phyloP scores from a whole-genome alignment of 2,329 filamentous ascomycete genomes.

The Paraphoma sp. region DNA sequence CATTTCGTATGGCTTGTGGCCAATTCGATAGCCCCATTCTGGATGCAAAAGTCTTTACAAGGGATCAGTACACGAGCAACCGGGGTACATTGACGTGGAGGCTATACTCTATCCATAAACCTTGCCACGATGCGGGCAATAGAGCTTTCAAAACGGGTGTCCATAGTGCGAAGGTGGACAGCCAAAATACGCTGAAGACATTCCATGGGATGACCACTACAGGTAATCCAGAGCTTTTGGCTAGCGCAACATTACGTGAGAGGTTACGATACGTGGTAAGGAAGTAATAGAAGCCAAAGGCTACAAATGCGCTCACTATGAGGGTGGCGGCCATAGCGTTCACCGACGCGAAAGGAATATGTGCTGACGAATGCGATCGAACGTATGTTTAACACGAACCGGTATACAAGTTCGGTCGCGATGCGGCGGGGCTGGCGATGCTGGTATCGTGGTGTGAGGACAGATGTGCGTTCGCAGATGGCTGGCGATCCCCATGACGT shows the following conservation, averaged over 20 bases:
- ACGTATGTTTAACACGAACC: no score
- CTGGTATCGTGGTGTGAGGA: not conserved
- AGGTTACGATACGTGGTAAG: slow-evolving; percentile 46
- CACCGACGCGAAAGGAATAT: no score
- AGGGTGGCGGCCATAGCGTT: slow-evolving; percentile 34
- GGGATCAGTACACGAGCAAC: slow-evolving; percentile 4
- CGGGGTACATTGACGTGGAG: not conserved
- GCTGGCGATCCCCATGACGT: slow-evolving; percentile 26
- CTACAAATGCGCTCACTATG: slow-evolving; percentile 30
- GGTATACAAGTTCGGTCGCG: no score
- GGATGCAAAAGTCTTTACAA: slow-evolving; percentile 59
- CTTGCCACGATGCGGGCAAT: slow-evolving; percentile 60
- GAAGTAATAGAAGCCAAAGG: slow-evolving; percentile 40
- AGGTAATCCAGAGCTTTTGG: slow-evolving; percentile 56
- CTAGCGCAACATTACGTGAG: slow-evolving; percentile 50
- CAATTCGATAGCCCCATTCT: slow-evolving; percentile 65
- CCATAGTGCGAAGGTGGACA: slow-evolving; percentile 62
- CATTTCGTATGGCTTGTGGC: slow-evolving; percentile 64
- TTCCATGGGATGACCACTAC: slow-evolving; percentile 52
- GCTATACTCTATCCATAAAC: slow-evolving; percentile 66
- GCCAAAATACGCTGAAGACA: slow-evolving; percentile 62
- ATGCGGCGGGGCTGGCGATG: no score
- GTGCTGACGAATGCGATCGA: no score
- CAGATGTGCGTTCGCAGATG: not conserved
- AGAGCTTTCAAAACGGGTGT: slow-evolving; percentile 62